These are phyloP conservation scores for Phellopilus nigrolimitatus DNA, from an alignment of 1,284 basidiomycete genomes.

Conservation along the genomic window DNA sequence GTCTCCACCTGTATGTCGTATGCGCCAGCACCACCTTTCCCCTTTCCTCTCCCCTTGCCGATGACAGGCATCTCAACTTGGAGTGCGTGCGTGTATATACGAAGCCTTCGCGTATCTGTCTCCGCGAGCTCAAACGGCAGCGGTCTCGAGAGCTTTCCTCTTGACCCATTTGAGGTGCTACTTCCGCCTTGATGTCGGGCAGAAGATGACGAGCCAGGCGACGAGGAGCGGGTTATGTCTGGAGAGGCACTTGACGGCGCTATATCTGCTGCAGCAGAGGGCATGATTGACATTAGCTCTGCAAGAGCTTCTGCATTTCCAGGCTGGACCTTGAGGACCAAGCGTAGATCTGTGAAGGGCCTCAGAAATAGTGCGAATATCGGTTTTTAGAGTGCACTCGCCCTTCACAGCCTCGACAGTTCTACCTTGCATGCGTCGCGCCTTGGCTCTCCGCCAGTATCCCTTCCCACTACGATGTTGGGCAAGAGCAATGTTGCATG, in stretches of 20 bases:
- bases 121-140: conserved; percentile 45
- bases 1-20: conserved; percentile 42
- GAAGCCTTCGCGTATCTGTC: conserved; percentile 48
- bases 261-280: conserved; percentile 24
- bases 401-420: conserved; percentile 60
- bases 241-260: neutral
- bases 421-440: conserved; percentile 51
- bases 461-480: conserved; percentile 65
- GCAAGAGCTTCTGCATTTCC: conserved; percentile 51
- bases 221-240: neutral
- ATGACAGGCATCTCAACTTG: conserved; percentile 37
- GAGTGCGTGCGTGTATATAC: conserved; percentile 42
- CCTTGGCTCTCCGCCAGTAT: conserved; percentile 59
- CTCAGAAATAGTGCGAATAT: no score
- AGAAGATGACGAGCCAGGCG: conserved; percentile 13
- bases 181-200: conserved; percentile 4
- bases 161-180: conserved; percentile 1
- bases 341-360: conserved; percentile 47
- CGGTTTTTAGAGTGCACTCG: no score
- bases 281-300: conserved; percentile 44
- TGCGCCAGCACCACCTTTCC: conserved; percentile 3
- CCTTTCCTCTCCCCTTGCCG: conserved; percentile 26
- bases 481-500: conserved; percentile 54
- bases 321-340: conserved; percentile 54
- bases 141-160: conserved; percentile 28